A percentile compares a stretch with the other conserved stretches of the same genome.
Evolutionary conservation across 441 rosid species (phyloP).

Genomic region (Isatis lusitanica): DNA sequence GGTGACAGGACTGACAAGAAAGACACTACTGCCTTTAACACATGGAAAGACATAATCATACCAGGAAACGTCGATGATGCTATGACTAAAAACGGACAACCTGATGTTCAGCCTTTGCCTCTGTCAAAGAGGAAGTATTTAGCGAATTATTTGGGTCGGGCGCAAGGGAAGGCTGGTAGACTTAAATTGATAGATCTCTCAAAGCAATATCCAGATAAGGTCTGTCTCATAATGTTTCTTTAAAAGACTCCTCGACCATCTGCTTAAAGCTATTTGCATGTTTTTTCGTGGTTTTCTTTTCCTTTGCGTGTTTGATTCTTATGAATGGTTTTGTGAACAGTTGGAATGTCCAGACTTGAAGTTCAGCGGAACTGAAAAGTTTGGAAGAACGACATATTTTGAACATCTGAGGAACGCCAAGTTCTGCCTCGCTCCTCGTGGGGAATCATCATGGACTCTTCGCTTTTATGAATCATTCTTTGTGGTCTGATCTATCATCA

Average conservation of each 20-base stretch:
- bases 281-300: not conserved
- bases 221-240: constrained; percentile 29
- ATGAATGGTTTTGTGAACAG: constrained; percentile 46
- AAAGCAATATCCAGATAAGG: constrained; percentile 83
- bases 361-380: constrained; percentile 78
- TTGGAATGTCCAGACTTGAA: constrained; percentile 94
- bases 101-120: constrained; percentile 73
- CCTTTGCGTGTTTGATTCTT: not conserved
- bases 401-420: constrained; percentile 86
- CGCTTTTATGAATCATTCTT: constrained; percentile 91
- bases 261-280: constrained; percentile 1
- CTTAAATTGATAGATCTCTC: constrained; percentile 81
- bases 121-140: constrained; percentile 70
- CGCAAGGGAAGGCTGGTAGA: constrained; percentile 87
- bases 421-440: constrained; percentile 96
- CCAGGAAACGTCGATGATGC: constrained; percentile 81
- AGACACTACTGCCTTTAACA: constrained; percentile 75
- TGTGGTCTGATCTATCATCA: constrained; percentile 58
- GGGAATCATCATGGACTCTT: constrained; percentile 98
- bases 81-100: constrained; percentile 52
- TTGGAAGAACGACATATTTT: constrained; percentile 80
- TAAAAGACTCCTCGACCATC: not conserved
- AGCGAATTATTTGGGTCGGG: constrained; percentile 92
- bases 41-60: constrained; percentile 86
- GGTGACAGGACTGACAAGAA: constrained; percentile 94